Percentiles rank a stretch among this genome's conserved stretches.
Evolutionary conservation across 441 rosid genomes (phyloP).

Genomic region (Pelargonium fulgidum): DNA sequence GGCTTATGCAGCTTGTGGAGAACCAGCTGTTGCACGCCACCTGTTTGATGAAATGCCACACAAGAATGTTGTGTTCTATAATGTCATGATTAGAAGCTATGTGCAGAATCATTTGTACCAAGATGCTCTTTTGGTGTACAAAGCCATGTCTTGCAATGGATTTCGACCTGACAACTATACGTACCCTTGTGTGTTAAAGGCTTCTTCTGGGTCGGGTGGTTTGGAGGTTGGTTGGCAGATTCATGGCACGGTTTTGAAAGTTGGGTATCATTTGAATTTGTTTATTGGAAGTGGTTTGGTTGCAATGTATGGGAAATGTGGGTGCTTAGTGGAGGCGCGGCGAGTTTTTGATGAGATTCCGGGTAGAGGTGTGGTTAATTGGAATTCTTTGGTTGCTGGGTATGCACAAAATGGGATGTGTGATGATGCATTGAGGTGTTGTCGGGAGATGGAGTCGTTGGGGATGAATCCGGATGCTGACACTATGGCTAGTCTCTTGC

Average conservation of each 20-base stretch:
- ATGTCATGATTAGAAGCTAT: conserved; percentile 55
- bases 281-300: conserved; percentile 49
- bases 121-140: conserved; percentile 40
- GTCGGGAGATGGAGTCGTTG: conserved; percentile 40
- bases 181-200: conserved; percentile 49
- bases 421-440: conserved; percentile 46
- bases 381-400: conserved; percentile 58
- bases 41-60: conserved; percentile 49
- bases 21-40: conserved; percentile 33
- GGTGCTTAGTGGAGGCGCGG: conserved; percentile 37
- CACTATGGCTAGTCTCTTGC: conserved; percentile 56
- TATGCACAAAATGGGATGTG: conserved; percentile 45
- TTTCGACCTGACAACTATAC: conserved; percentile 47
- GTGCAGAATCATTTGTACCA: conserved; percentile 33
- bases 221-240: conserved; percentile 38
- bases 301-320: conserved; percentile 55
- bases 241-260: conserved; percentile 39
- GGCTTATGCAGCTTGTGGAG: conserved; percentile 34
- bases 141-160: conserved; percentile 28
- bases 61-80: conserved; percentile 42
- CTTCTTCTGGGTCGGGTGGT: conserved; percentile 41
- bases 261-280: conserved; percentile 37
- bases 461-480: conserved; percentile 39
- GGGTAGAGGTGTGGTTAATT: conserved; percentile 46
- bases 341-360: conserved; percentile 46